Conservation (phyloP, 2,329 filamentous ascomycete species). For the Hyphodiscus sp. region DNA sequence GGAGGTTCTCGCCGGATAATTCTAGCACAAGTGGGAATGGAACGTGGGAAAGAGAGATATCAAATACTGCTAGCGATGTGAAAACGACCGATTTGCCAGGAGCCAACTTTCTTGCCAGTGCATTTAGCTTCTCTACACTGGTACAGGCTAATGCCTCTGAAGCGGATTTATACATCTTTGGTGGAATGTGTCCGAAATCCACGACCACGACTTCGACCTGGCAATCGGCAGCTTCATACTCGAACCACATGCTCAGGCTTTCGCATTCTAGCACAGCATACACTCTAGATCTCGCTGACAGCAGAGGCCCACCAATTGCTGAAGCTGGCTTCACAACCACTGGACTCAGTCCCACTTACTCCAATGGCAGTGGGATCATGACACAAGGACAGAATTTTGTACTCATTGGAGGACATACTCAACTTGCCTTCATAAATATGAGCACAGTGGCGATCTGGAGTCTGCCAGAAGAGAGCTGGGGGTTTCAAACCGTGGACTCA, state of each 20-base stretch:
- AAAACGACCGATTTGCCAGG: slow-evolving; percentile 33
- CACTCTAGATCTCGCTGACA: slow-evolving; percentile 38
- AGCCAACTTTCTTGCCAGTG: slow-evolving; percentile 51
- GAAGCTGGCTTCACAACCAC: slow-evolving; percentile 88
- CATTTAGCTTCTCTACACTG: slow-evolving; percentile 27
- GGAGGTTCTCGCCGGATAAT: slow-evolving; percentile 54
- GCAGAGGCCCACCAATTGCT: slow-evolving; percentile 56
- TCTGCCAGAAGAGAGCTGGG: slow-evolving; percentile 81
- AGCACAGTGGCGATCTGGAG: slow-evolving; percentile 83
- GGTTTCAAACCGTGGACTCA: slow-evolving; percentile 62
- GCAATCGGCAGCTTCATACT: slow-evolving; percentile 68
- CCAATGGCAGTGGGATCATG: slow-evolving; percentile 57
- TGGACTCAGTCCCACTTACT: slow-evolving; percentile 60
- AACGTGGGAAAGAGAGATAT: slow-evolving; percentile 45
- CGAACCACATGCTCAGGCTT: slow-evolving; percentile 70
- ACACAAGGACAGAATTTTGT: slow-evolving; percentile 74
- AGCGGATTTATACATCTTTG: slow-evolving; percentile 49
- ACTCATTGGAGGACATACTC: slow-evolving; percentile 78
- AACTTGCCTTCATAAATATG: slow-evolving; percentile 85
- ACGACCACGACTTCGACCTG: slow-evolving; percentile 44
- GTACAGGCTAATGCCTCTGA: slow-evolving; percentile 24
- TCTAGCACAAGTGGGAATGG: slow-evolving; percentile 41
- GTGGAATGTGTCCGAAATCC: slow-evolving; percentile 76
- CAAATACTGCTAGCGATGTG: slow-evolving; percentile 29
- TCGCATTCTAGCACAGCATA: slow-evolving; percentile 36